Evolutionary conservation across 2,329 filamentous ascomycete species (phyloP).

Genomic region (Cyanodermella asteris): DNA sequence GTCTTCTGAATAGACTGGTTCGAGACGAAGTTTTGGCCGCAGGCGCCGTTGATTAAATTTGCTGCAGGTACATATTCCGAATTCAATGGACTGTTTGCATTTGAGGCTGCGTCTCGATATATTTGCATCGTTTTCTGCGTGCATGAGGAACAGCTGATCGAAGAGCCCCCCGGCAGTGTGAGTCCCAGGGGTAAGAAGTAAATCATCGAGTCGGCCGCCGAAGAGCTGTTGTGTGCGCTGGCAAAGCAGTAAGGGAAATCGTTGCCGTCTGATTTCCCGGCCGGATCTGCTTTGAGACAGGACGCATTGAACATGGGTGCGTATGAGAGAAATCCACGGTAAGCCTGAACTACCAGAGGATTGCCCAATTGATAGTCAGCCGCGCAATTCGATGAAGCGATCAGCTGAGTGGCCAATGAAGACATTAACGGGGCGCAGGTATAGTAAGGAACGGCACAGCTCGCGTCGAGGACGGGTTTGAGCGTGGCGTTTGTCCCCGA

Average conservation of each 20-base stretch:
- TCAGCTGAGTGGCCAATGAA: slow-evolving; percentile 42
- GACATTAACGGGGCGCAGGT: slow-evolving; percentile 45
- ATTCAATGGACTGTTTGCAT: slow-evolving; percentile 43
- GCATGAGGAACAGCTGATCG: slow-evolving; percentile 58
- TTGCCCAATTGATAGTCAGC: slow-evolving; percentile 47
- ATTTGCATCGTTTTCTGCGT: slow-evolving; percentile 62
- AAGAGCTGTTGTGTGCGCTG: slow-evolving; percentile 53
- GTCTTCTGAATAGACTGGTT: too few species aligned
- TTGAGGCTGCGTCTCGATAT: slow-evolving; percentile 46
- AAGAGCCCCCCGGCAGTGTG: slow-evolving; percentile 39
- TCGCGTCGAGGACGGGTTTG: slow-evolving; percentile 55
- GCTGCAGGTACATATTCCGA: slow-evolving; percentile 52
- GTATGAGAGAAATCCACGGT: slow-evolving; percentile 57
- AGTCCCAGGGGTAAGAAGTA: slow-evolving; percentile 73
- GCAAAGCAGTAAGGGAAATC: slow-evolving; percentile 35
- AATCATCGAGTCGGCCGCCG: slow-evolving; percentile 45
- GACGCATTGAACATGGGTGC: slow-evolving; percentile 56
- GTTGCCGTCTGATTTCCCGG: slow-evolving; percentile 1
- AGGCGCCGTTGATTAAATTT: slow-evolving; percentile 44
- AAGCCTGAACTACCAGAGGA: slow-evolving; percentile 49
- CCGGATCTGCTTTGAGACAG: slow-evolving; percentile 47
- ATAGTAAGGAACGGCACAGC: slow-evolving; percentile 46
- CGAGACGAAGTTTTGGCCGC: slow-evolving; percentile 35
- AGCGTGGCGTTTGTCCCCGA: slow-evolving; percentile 49
- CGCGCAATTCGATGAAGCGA: slow-evolving; percentile 41